phyloP scores from a whole-genome alignment of 2,329 filamentous ascomycete genomes.

The Scopulariopsis brevicaulis region DNA sequence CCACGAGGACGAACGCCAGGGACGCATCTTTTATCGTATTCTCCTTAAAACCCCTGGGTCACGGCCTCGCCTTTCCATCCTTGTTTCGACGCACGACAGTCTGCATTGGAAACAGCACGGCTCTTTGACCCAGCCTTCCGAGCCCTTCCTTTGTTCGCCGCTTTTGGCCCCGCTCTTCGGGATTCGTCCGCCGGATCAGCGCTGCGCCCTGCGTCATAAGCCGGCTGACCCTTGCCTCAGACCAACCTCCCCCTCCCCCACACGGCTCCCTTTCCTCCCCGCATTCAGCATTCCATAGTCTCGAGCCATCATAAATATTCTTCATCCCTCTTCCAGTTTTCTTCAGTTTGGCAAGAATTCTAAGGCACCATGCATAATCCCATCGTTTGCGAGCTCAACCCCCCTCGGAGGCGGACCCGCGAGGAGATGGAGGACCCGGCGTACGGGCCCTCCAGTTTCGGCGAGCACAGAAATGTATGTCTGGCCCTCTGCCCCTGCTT shows the following conservation, averaged over 20 bases:
- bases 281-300: not conserved
- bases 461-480: constrained; percentile 1
- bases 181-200: not conserved
- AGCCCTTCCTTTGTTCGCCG: not conserved
- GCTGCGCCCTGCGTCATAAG: not conserved
- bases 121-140: no score
- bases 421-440: not conserved
- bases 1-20: no score
- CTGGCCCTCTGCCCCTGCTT: not conserved
- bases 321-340: not conserved
- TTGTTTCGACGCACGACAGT: no score
- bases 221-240: not conserved
- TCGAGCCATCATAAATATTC: not conserved
- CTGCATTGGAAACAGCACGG: no score
- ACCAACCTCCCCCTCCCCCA: not conserved
- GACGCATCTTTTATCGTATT: no score
- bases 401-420: not conserved
- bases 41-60: no score
- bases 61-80: no score
- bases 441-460: not conserved
- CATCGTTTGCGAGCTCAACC: not conserved
- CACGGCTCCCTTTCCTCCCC: not conserved
- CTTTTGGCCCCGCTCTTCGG: not conserved
- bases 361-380: not conserved
- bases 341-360: not conserved